Conservation (phyloP, 1,139 yeast genomes). For the Blastobotrys aristatus region DNA sequence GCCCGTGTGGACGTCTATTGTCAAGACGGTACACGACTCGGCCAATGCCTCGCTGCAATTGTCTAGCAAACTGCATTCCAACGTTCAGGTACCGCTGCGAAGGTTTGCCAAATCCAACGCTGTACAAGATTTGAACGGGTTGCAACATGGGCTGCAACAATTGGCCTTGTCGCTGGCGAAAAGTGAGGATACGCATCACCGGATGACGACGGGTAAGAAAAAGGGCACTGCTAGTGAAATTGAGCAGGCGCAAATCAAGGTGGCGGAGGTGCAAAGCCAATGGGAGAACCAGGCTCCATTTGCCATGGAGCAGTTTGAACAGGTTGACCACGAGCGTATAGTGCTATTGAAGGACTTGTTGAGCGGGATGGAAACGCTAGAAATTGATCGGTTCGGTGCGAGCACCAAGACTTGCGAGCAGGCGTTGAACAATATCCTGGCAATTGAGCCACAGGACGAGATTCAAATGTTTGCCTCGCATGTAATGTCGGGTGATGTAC, state of each 20-base stretch:
- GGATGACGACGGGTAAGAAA: slow-evolving; percentile 20
- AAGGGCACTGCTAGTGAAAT: slow-evolving; percentile 17
- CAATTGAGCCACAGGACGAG: slow-evolving; percentile 55
- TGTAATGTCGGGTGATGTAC: slow-evolving; percentile 25
- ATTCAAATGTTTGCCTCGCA: slow-evolving; percentile 52
- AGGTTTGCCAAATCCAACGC: slow-evolving; percentile 24
- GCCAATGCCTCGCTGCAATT: slow-evolving; percentile 30
- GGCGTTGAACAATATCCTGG: slow-evolving; percentile 60
- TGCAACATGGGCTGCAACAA: slow-evolving; percentile 28
- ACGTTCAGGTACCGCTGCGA: slow-evolving; percentile 34
- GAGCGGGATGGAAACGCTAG: slow-evolving; percentile 61
- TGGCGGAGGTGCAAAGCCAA: slow-evolving; percentile 28
- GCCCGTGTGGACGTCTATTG: slow-evolving; percentile 32
- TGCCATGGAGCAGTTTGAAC: slow-evolving; percentile 70
- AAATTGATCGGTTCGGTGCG: slow-evolving; percentile 35
- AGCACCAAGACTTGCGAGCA: slow-evolving; percentile 47
- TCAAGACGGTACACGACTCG: slow-evolving; percentile 27
- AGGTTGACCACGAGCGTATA: slow-evolving; percentile 63
- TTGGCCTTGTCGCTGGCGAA: slow-evolving; percentile 26
- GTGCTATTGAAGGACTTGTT: slow-evolving; percentile 63
- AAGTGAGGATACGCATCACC: slow-evolving; percentile 21
- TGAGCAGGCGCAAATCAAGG: slow-evolving; percentile 24
- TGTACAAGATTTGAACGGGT: slow-evolving; percentile 31
- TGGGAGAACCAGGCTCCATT: slow-evolving; percentile 82
- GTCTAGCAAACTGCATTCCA: slow-evolving; percentile 31